These are phyloP conservation scores for Naganishia albida DNA, from an alignment of 1,284 basidiomycete genomes.

Conservation along the genomic window DNA sequence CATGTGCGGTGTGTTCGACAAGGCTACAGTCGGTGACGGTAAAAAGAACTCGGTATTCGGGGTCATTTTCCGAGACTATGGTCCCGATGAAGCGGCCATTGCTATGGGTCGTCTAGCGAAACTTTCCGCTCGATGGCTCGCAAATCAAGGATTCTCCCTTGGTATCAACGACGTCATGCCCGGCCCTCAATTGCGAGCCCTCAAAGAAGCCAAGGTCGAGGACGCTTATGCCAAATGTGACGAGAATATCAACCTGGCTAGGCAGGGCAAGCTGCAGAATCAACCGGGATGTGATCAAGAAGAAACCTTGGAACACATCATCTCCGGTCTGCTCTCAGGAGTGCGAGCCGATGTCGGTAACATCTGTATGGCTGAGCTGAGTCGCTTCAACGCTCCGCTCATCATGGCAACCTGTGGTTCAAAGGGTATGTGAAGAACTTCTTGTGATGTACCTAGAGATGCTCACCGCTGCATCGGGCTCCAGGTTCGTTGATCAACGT, in stretches of 20 bases:
- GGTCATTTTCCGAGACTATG: conserved; percentile 96
- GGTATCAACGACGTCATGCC: conserved; percentile 99
- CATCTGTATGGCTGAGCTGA: conserved; percentile 97
- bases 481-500: conserved; percentile 98
- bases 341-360: conserved; percentile 96
- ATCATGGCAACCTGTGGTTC: conserved; percentile 99
- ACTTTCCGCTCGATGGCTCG: conserved; percentile 90
- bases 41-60: conserved; percentile 99
- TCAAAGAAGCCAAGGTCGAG: conserved; percentile 86
- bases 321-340: conserved; percentile 88
- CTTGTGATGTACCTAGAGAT: background rate
- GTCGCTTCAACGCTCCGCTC: conserved; percentile 91
- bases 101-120: conserved; percentile 98
- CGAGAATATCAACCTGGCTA: conserved; percentile 83
- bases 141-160: conserved; percentile 96
- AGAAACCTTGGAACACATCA: conserved; percentile 92
- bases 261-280: conserved; percentile 90
- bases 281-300: conserved; percentile 96
- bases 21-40: conserved; percentile 94
- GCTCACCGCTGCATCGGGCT: conserved; percentile 23
- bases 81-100: conserved; percentile 86
- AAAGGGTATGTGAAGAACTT: conserved; percentile 66
- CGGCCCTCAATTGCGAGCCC: conserved; percentile 72
- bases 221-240: conserved; percentile 86
- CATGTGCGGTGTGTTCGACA: conserved; percentile 99